Conservation (phyloP, 148 eudicot genomes). For the Fagopyrum esculentum region DNA sequence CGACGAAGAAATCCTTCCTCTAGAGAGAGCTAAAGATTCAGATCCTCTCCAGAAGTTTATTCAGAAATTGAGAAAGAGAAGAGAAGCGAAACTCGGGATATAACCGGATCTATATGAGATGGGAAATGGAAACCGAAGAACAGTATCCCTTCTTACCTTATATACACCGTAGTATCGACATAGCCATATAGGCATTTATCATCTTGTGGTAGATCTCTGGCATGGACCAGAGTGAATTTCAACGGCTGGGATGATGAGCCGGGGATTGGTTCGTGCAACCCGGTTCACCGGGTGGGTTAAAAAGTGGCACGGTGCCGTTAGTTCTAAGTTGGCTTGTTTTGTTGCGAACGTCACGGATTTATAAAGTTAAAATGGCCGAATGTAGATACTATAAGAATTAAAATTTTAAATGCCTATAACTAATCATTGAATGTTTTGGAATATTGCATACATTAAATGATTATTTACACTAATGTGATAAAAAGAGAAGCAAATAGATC, state of each 20-base stretch:
- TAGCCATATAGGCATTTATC: not conserved
- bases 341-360: slow-evolving; percentile 7
- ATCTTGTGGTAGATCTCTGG: not conserved
- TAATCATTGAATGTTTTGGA: no score
- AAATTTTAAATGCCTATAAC: not conserved
- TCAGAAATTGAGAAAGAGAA: not conserved
- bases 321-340: slow-evolving; percentile 2
- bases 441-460: no score
- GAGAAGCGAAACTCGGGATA: not conserved
- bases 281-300: not conserved
- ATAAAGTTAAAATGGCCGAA: not conserved
- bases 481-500: no score
- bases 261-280: not conserved
- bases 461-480: no score
- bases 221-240: not conserved
- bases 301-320: slow-evolving; percentile 7
- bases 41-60: slow-evolving; percentile 3
- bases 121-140: not conserved
- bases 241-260: not conserved
- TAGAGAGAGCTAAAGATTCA: not conserved
- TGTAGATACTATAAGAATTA: not conserved
- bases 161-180: no score
- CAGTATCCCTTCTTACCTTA: no score
- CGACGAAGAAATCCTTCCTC: slow-evolving; percentile 7
- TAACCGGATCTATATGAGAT: slow-evolving; percentile 5